Percentiles rank a stretch among this genome's conserved stretches.
These are phyloP conservation scores for Cryptococcus floricola DNA, from an alignment of 1,284 basidiomycete genomes.

Conservation along the genomic window DNA sequence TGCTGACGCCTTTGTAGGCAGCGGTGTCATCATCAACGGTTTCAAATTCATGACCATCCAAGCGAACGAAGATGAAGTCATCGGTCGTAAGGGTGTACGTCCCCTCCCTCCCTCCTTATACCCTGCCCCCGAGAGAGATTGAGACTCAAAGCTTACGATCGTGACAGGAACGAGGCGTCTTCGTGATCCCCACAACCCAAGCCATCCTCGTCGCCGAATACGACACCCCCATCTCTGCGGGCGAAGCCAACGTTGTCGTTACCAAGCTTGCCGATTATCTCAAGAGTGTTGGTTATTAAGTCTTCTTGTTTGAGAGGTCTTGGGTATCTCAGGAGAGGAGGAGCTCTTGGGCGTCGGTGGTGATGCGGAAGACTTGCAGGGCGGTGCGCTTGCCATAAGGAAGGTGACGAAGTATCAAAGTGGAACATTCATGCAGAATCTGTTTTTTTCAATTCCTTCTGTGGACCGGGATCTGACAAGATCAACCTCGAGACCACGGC, in stretches of 20 bases:
- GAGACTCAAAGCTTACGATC: slow-evolving; percentile 1
- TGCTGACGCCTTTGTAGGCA: slow-evolving; percentile 39
- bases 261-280: slow-evolving; percentile 78
- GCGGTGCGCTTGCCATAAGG: neutral
- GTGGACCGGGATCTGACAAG: no score
- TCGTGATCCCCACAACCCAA: slow-evolving; percentile 83
- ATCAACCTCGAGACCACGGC: no score
- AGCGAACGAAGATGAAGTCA: slow-evolving; percentile 62
- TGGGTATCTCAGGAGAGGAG: neutral
- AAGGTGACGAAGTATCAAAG: neutral
- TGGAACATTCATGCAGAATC: neutral
- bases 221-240: slow-evolving; percentile 59
- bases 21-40: slow-evolving; percentile 66
- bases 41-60: slow-evolving; percentile 76
- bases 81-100: slow-evolving; percentile 77
- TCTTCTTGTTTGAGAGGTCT: neutral
- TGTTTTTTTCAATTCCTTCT: neutral
- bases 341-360: neutral
- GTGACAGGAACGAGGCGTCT: slow-evolving; percentile 68
- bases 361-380: neutral
- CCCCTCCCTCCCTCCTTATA: neutral
- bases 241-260: slow-evolving; percentile 69
- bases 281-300: slow-evolving; percentile 55
- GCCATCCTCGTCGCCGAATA: slow-evolving; percentile 83
- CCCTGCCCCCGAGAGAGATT: neutral